Conservation (phyloP, 2,329 filamentous ascomycete genomes). For the Colletotrichum musicola region DNA sequence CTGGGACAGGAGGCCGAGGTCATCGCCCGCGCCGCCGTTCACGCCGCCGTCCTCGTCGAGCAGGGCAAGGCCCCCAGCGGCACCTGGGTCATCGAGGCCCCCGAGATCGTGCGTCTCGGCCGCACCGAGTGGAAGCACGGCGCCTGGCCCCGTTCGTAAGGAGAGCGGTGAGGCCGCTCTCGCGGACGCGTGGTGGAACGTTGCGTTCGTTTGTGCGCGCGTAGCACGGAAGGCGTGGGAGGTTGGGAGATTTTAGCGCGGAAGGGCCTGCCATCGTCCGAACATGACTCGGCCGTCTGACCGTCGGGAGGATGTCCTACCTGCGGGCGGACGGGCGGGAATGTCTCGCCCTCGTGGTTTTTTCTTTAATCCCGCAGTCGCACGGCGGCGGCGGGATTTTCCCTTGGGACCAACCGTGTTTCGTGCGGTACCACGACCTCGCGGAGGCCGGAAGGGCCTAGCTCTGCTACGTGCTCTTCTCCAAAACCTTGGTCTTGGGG, state of each 20-base stretch:
- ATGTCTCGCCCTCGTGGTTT: constrained; percentile 1
- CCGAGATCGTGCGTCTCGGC: constrained; percentile 77
- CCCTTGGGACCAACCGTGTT: constrained; percentile 5
- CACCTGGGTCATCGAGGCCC: constrained; percentile 70
- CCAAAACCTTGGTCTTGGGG: constrained; percentile 10
- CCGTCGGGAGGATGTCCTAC: background rate
- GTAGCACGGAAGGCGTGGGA: background rate
- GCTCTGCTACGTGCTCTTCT: background rate
- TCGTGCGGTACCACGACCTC: background rate
- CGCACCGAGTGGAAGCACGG: constrained; percentile 66
- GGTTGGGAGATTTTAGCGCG: background rate
- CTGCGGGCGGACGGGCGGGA: background rate
- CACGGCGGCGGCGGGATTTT: constrained; percentile 3
- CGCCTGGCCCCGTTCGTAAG: constrained; percentile 36
- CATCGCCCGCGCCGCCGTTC: constrained; percentile 76
- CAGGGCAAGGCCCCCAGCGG: constrained; percentile 70
- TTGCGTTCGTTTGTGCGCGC: too few species aligned
- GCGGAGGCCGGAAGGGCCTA: background rate
- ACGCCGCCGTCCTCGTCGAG: constrained; percentile 68
- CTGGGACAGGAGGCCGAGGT: constrained; percentile 81
- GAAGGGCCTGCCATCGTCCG: constrained; percentile 10
- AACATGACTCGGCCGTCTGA: background rate
- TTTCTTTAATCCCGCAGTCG: background rate
- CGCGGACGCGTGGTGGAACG: too few species aligned
- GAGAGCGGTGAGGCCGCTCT: too few species aligned